Percentiles rank a stretch among this genome's conserved stretches.
Conservation (phyloP, 768 basidiomycete species). For the Hericium erinaceus region DNA sequence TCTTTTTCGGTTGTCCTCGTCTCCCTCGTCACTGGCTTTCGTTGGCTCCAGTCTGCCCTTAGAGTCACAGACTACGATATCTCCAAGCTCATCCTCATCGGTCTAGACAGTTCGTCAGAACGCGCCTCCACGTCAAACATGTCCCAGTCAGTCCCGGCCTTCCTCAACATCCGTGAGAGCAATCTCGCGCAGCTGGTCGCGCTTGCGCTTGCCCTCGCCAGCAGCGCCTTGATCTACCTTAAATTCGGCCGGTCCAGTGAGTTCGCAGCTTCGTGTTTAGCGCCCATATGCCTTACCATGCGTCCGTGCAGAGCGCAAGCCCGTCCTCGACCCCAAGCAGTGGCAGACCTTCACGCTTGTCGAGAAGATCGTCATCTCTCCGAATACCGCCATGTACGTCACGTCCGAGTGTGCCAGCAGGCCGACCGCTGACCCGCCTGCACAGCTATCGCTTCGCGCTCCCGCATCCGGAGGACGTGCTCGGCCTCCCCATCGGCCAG, state of each 20-base stretch:
- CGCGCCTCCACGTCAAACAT: conserved; percentile 4
- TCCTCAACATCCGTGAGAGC: conserved; percentile 25
- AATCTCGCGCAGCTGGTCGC: conserved; percentile 39
- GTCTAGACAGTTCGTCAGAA: conserved; percentile 31
- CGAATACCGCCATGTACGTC: conserved; percentile 91
- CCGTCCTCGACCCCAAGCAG: conserved; percentile 59
- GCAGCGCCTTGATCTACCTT: conserved; percentile 41
- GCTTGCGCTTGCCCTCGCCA: conserved; percentile 40
- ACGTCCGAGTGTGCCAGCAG: background rate
- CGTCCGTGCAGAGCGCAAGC: conserved; percentile 44
- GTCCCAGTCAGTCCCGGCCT: conserved; percentile 2
- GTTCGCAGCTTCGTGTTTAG: conserved; percentile 12
- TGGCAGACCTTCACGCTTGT: conserved; percentile 81
- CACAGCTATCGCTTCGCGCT: conserved; percentile 86
- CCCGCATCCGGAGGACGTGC: conserved; percentile 60
- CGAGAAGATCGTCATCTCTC: conserved; percentile 78
- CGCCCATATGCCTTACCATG: conserved; percentile 1
- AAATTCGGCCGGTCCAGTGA: conserved; percentile 35
- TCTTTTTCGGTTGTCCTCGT: conserved; percentile 41
- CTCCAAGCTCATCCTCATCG: conserved; percentile 53
- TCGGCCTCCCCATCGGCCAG: conserved; percentile 94
- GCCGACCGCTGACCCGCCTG: background rate
- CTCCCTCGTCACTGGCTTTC: conserved; percentile 36
- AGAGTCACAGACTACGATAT: conserved; percentile 47
- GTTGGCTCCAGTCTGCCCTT: conserved; percentile 35